Conservation (phyloP, 768 basidiomycete genomes). For the Lentinula sp. region DNA sequence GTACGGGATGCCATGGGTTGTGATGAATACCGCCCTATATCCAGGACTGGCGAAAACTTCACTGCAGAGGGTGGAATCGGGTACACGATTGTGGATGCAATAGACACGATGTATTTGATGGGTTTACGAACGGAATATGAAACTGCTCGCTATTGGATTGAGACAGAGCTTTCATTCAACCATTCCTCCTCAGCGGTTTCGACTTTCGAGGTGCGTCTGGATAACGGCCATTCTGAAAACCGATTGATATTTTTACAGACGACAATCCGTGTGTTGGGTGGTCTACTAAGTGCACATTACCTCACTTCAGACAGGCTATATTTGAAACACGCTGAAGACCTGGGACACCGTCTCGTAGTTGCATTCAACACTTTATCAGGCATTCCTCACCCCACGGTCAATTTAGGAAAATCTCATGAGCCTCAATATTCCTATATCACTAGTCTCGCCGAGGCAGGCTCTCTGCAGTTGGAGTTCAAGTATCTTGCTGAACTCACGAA, state of each 20-base stretch:
- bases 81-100: conserved; percentile 67
- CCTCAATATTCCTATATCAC: conserved; percentile 45
- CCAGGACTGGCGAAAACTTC: conserved; percentile 52
- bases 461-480: conserved; percentile 70
- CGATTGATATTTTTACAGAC: conserved; percentile 33
- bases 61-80: conserved; percentile 55
- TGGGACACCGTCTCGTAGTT: conserved; percentile 60
- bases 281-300: conserved; percentile 61
- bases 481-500: conserved; percentile 62
- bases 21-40: conserved; percentile 71
- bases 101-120: conserved; percentile 69
- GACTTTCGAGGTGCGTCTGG: conserved; percentile 65
- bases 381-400: conserved; percentile 56
- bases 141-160: conserved; percentile 58
- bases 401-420: conserved; percentile 48
- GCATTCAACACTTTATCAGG: conserved; percentile 65
- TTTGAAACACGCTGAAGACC: conserved; percentile 56
- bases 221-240: not conserved
- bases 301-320: conserved; percentile 53
- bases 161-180: conserved; percentile 48
- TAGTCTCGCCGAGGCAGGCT: conserved; percentile 65
- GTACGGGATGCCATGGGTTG: conserved; percentile 69
- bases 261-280: conserved; percentile 72
- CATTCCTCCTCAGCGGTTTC: conserved; percentile 42
- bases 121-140: conserved; percentile 58